Percentiles rank a stretch among this genome's conserved stretches.
Evolutionary conservation across 495 filamentous ascomycete genomes (phyloP).

Genomic region (Copromyces sp.): DNA sequence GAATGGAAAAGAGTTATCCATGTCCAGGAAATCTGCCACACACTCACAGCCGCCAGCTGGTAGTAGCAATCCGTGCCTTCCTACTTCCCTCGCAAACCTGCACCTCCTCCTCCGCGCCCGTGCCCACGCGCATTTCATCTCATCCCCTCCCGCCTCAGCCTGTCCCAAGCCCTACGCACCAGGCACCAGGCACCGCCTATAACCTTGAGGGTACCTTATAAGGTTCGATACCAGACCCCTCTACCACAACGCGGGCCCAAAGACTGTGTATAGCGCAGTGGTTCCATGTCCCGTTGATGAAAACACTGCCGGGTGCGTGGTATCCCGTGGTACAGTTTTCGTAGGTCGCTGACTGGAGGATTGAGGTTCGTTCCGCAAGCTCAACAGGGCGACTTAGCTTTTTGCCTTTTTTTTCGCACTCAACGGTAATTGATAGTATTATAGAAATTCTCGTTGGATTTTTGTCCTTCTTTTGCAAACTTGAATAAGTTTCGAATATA

Average conservation of each 20-base stretch:
- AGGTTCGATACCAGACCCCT: not conserved
- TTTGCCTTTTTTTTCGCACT: not conserved
- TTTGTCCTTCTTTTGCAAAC: not conserved
- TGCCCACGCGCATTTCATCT: not conserved
- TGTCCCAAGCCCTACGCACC: not conserved
- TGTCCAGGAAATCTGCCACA: not conserved
- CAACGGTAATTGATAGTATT: not conserved
- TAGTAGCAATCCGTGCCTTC: not conserved
- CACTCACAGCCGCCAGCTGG: not conserved
- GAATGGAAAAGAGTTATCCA: not conserved
- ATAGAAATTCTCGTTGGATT: not conserved
- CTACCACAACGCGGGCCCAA: not conserved
- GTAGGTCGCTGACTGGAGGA: no score
- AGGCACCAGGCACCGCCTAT: not conserved
- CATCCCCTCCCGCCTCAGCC: not conserved
- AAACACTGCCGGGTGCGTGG: not conserved
- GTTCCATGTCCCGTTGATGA: not conserved
- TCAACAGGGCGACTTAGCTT: not conserved
- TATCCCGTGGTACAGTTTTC: not conserved
- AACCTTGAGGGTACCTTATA: not conserved
- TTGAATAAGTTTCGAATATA: not conserved
- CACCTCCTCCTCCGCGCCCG: not conserved
- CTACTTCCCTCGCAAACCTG: not conserved
- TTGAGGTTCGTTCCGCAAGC: no score
- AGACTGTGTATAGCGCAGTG: not conserved